Evolutionary conservation across 2,329 filamentous ascomycete genomes (phyloP), one percentile per base, ranked within the genome.

Genomic region (Intubia oerlemansii): DNA sequence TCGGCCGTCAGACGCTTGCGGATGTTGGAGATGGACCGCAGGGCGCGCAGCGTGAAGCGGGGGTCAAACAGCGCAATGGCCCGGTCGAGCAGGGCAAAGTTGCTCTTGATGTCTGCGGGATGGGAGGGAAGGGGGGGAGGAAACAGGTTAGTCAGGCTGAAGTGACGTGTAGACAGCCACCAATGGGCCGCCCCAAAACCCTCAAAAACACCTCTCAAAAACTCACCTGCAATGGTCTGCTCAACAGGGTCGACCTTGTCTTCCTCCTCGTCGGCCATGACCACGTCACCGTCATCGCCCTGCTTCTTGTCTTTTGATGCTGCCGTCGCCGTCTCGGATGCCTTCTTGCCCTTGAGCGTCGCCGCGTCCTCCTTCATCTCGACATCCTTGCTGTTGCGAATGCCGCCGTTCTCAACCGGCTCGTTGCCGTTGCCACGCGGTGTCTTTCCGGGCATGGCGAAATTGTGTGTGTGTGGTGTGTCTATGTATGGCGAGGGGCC

Each of bases 21-120:
- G 49, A 95, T 73, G 31, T 82, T 84, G 23, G 88, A 92, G 56
- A 95, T 91, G 42, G 84, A 91, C 44, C 88, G 77, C 38, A 98
- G 67, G 36, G 88, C 88, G 47, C 88, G 71, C 38, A 98, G 75
- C 32, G 85, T 81, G 56, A 93, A 98, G 58, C 88, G 74, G 34
- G 84, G 71, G 54, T 98, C 88, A 51, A 95, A 98, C 43, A 90
- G 70, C 39, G 73, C 64, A 38, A 98, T 85, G 39, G 84, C 88
- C 44, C 82, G 77, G 46, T 93, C 84, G 45, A 98, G 66, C 39
- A 98, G 66, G 29, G 70, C 68, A 48, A 93, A 93, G 56, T 90
- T 93, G 62, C 68, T 74, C 56, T 84, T 88, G 57, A 98, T 91
- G 52, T 93, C 88, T 95, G 47, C 24, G 9, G n/a, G n/a, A n/a